Base-by-base conservation (phyloP, 2,329 filamentous ascomycete species). In the Colletotrichum higginsianum region DNA sequence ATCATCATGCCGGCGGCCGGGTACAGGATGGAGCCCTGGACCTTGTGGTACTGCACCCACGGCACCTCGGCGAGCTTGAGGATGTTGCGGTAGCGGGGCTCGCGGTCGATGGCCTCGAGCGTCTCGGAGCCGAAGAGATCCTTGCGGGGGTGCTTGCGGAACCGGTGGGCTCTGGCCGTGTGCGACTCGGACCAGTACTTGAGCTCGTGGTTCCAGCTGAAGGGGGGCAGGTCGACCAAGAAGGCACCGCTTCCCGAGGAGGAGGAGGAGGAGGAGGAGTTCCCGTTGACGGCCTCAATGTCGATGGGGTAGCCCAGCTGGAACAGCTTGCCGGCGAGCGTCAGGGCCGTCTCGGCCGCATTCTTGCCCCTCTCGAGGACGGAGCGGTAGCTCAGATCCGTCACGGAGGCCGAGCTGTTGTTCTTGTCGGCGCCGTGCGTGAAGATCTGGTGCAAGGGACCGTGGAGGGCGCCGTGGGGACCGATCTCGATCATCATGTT, bases 1-100 rank as follows among this genome's bases (percentile, higher is more conserved):
- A 80, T 78, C 1, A 79, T 75, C 30, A 76, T 75, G 52, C 80
- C 82, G 13, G 79, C 77, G 16, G 78, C 80, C 63, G 83, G 80
- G 67, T 81, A 82, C 72, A 84, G 82, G 68, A 81, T 80, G 52
- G 83, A 78, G 74, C 79, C 84, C 66, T 84, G 80, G 75, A 86
- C 83, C 21, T 77, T 75, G 76, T 86, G 86, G 72, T 86, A 83
- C 66, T 83, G 76, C 26, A 84, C 80, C 67, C 86, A 87, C n/a
- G 86, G 81, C 30, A 82, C 63, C 44, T 84, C 79, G 8, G 78
- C 76, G 2, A 81, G 26, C 67, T 1, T 58, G 67, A 73, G n/a
- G 38, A 49, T n/a, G 58, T 71, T 67, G 15, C 23, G 67, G 50
- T 50, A 73, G 5, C 55, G 55, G 4, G 68, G 50, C 44, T 61